phyloP scores from a whole-genome alignment of 352 stramenopile species.

The Globisporangium echinulatum region DNA sequence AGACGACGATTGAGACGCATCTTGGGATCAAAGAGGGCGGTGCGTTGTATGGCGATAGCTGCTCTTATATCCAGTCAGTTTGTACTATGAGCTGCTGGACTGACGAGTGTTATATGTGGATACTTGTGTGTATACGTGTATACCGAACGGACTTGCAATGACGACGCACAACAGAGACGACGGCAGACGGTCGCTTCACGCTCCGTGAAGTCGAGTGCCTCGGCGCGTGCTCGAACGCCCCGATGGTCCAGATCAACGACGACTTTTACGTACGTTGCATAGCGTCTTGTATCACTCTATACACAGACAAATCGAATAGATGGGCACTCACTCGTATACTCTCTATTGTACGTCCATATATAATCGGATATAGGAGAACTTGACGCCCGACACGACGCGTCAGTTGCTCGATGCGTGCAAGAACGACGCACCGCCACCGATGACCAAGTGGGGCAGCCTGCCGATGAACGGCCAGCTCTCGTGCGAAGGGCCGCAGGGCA shows the following conservation, averaged over 20 bases:
- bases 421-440: slow-evolving; percentile 85
- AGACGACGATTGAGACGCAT: slow-evolving; percentile 96
- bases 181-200: slow-evolving; percentile 83
- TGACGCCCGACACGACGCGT: slow-evolving; percentile 96
- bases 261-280: slow-evolving; percentile 85
- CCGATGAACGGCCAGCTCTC: slow-evolving; percentile 99
- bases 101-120: too few species aligned
- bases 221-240: slow-evolving; percentile 98
- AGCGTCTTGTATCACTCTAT: neutral
- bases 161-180: slow-evolving; percentile 40
- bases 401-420: slow-evolving; percentile 97
- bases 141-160: neutral
- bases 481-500: slow-evolving; percentile 96
- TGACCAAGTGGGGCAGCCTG: slow-evolving; percentile 98
- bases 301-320: neutral
- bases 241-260: slow-evolving; percentile 99
- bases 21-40: slow-evolving; percentile 96
- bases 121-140: neutral
- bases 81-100: too few species aligned
- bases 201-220: slow-evolving; percentile 99
- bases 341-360: neutral
- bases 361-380: slow-evolving; percentile 88
- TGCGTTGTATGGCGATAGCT: slow-evolving; percentile 8
- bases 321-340: neutral
- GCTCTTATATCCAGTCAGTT: neutral